Evolutionary conservation across 225 moss, liverwort and hornwort species (phyloP).

Genomic region (Neckera pumila): DNA sequence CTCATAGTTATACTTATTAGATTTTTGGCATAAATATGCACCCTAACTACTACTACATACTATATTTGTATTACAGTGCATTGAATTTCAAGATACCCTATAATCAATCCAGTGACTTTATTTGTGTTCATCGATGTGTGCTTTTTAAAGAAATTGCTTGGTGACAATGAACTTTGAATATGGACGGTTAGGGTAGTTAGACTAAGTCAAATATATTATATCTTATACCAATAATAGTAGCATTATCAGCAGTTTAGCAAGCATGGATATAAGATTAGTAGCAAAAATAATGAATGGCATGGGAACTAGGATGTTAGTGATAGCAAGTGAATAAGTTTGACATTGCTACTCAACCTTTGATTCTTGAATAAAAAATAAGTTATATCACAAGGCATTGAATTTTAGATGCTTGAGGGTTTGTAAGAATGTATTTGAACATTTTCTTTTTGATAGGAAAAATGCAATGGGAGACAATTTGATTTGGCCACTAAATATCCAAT

Average conservation of each 20-base stretch:
- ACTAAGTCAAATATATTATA: accelerated
- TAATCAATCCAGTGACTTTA: neutral
- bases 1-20: neutral
- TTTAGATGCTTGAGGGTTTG: neutral
- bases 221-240: neutral
- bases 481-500: accelerated
- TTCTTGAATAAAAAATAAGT: neutral
- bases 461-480: accelerated
- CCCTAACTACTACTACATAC: neutral
- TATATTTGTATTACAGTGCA: neutral
- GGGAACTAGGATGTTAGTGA: neutral
- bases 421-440: neutral
- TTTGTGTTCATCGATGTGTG: neutral
- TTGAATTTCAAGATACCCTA: accelerated
- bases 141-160: neutral
- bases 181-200: neutral
- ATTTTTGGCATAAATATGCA: too few species aligned
- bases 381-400: accelerated
- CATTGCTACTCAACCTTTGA: neutral
- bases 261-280: neutral
- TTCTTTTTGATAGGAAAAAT: neutral
- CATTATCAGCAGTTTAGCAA: accelerated
- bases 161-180: neutral
- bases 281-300: neutral
- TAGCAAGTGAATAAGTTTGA: neutral